Percentiles rank a stretch among this genome's conserved stretches.
phyloP scores from a whole-genome alignment of 2,329 filamentous ascomycete species.

The Fusarium sarcochroum region DNA sequence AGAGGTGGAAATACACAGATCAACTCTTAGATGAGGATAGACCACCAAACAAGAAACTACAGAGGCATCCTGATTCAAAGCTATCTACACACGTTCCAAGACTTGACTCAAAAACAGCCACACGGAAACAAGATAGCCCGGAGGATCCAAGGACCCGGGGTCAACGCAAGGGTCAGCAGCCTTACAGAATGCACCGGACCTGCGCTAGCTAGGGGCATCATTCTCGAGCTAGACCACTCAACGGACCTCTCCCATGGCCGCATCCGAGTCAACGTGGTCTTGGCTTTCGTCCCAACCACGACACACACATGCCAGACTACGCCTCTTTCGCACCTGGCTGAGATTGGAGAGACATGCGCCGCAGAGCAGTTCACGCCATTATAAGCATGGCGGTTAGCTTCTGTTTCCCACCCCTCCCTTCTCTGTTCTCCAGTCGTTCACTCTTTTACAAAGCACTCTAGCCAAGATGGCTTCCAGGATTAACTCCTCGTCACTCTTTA shows the following conservation, averaged over 20 bases:
- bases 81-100: neutral
- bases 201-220: conserved; percentile 26
- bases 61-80: neutral
- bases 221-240: neutral
- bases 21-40: fast-evolving
- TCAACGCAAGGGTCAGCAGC: conserved; percentile 15
- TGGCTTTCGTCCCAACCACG: conserved; percentile 20
- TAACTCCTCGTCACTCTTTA: conserved; percentile 43
- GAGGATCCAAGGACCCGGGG: conserved; percentile 4
- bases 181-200: conserved; percentile 27
- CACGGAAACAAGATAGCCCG: neutral
- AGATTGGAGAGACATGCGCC: conserved; percentile 12
- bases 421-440: conserved; percentile 5
- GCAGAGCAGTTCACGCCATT: conserved; percentile 9
- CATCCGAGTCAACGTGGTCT: conserved; percentile 5
- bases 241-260: conserved; percentile 5
- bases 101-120: neutral
- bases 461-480: conserved; percentile 38
- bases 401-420: neutral
- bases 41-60: neutral
- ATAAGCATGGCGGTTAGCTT: conserved; percentile 22
- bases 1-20: neutral
- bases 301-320: conserved; percentile 45
- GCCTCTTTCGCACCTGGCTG: conserved; percentile 30
- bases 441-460: conserved; percentile 11